A percentile compares a stretch with the other conserved stretches of the same genome.
These are phyloP conservation scores for Scutellaria galericulata DNA, from an alignment of 257 asterid genomes.

Conservation along the genomic window DNA sequence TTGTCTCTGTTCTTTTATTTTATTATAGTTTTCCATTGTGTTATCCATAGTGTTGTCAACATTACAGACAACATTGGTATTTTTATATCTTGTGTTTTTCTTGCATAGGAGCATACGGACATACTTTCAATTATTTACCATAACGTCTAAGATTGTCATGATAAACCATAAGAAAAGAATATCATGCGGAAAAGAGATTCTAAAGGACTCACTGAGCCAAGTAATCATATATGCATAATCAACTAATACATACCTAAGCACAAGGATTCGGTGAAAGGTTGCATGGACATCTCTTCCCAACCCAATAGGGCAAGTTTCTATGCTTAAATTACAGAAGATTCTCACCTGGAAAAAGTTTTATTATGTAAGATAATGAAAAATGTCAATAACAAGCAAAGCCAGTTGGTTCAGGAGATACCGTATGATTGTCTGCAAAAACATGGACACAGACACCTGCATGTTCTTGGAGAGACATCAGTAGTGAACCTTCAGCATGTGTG, in stretches of 20 bases:
- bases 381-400: constrained; percentile 28
- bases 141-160: not conserved
- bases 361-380: constrained; percentile 28
- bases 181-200: not conserved
- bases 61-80: too few relatives aligned
- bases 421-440: constrained; percentile 51
- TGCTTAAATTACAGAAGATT: constrained; percentile 55
- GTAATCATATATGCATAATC: constrained; percentile 3
- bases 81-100: too few relatives aligned
- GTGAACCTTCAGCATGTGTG: constrained; percentile 34
- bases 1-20: too few relatives aligned
- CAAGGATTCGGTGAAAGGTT: constrained; percentile 81
- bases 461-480: constrained; percentile 48
- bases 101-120: too few relatives aligned
- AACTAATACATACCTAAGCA: constrained; percentile 51
- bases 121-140: too few relatives aligned
- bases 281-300: constrained; percentile 67
- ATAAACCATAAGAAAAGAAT: constrained; percentile 2
- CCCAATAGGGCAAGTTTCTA: constrained; percentile 62
- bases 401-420: constrained; percentile 45
- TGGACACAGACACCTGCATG: constrained; percentile 63
- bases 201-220: not conserved
- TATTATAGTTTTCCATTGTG: too few relatives aligned
- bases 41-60: too few relatives aligned
- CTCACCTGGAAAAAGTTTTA: constrained; percentile 56